These are phyloP conservation scores for Trichoderma simmonsii DNA, from an alignment of 2,329 filamentous ascomycete genomes.

Conservation along the genomic window DNA sequence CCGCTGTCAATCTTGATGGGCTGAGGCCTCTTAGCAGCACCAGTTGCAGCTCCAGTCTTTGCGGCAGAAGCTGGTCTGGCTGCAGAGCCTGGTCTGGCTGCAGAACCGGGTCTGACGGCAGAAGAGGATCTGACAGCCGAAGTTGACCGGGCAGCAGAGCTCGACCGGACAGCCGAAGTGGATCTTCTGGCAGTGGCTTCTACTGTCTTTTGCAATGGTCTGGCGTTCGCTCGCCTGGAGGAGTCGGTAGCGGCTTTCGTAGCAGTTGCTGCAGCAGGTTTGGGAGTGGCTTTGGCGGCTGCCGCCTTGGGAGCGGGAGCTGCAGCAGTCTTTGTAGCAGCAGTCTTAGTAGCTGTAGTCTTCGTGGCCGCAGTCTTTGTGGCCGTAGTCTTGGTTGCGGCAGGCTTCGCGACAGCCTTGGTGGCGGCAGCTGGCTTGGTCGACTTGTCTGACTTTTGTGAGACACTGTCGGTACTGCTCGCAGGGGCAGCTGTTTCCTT, in stretches of 20 bases:
- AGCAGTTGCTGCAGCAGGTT: constrained; percentile 25
- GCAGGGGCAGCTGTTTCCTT: neutral
- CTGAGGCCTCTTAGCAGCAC: constrained; percentile 42
- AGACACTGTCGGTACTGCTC: neutral
- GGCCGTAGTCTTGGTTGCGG: neutral
- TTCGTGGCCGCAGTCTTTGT: neutral
- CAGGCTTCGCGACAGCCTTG: neutral
- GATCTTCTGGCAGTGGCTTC: constrained; percentile 34
- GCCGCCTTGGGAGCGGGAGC: constrained; percentile 1
- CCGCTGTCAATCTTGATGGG: constrained; percentile 40
- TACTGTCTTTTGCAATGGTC: constrained; percentile 28
- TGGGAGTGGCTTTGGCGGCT: constrained; percentile 20
- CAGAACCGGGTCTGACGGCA: constrained; percentile 18
- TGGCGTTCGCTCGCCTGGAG: constrained; percentile 29
- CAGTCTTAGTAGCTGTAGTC: constrained; percentile 15
- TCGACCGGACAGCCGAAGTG: constrained; percentile 26
- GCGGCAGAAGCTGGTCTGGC: constrained; percentile 28
- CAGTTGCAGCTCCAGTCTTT: constrained; percentile 31
- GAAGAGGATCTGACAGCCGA: constrained; percentile 28
- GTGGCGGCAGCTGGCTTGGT: neutral
- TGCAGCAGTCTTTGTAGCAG: constrained; percentile 25
- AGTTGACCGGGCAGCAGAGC: constrained; percentile 27
- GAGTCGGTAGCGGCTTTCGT: constrained; percentile 27
- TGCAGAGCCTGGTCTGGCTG: constrained; percentile 27
- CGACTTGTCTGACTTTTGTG: neutral